Conservation (phyloP, 805 yeast genomes). For the Komagataella populi region DNA sequence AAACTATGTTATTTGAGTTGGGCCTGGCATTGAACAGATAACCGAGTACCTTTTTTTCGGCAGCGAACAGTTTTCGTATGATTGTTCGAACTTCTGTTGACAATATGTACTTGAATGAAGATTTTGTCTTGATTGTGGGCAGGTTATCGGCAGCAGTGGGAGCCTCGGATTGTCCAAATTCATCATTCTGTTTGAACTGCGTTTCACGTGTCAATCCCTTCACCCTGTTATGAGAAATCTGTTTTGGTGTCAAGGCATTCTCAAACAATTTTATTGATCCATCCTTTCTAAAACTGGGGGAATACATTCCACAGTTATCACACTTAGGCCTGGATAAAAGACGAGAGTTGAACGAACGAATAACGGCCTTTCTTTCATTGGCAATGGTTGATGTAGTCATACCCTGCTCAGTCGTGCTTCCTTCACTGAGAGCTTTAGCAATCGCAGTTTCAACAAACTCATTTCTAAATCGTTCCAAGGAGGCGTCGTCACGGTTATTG, state of each 20-base stretch:
- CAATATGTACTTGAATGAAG: slow-evolving; percentile 74
- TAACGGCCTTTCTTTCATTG: slow-evolving; percentile 67
- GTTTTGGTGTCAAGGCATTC: slow-evolving; percentile 72
- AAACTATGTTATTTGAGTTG: slow-evolving; percentile 24
- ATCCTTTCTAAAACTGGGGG: slow-evolving; percentile 90
- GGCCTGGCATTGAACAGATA: slow-evolving; percentile 80
- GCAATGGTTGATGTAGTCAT: slow-evolving; percentile 71
- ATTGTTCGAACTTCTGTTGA: slow-evolving; percentile 80
- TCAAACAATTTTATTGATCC: slow-evolving; percentile 91
- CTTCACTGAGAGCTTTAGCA: slow-evolving; percentile 61
- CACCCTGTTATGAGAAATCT: slow-evolving; percentile 65
- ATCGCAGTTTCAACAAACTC: slow-evolving; percentile 61
- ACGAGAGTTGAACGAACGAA: slow-evolving; percentile 65
- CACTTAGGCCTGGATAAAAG: slow-evolving; percentile 73
- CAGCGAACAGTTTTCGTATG: slow-evolving; percentile 58
- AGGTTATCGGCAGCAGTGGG: slow-evolving; percentile 17
- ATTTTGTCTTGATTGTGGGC: slow-evolving; percentile 42
- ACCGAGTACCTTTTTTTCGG: slow-evolving; percentile 56
- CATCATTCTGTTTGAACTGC: slow-evolving; percentile 33
- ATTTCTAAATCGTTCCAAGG: slow-evolving; percentile 38
- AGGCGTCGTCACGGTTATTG: slow-evolving; percentile 22
- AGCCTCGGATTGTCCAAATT: slow-evolving; percentile 8
- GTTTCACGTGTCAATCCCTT: slow-evolving; percentile 68
- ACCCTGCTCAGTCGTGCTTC: slow-evolving; percentile 55
- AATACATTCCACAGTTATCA: slow-evolving; percentile 91